Evolutionary conservation across 768 basidiomycete species (phyloP), one percentile per base, ranked within the genome.

Genomic region (Dendrothele bispora): DNA sequence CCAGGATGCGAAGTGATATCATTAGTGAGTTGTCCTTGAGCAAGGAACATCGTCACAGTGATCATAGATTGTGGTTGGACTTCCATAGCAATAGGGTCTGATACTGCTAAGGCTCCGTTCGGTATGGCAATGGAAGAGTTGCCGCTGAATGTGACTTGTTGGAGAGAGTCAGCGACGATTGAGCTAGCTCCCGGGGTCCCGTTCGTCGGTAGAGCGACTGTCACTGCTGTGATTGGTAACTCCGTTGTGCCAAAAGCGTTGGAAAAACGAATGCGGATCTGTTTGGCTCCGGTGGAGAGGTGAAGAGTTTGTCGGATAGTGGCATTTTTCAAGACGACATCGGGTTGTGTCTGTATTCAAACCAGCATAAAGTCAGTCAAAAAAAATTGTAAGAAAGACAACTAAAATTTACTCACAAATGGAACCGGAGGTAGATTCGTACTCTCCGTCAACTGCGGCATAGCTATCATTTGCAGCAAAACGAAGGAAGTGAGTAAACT

Each of bases 241-340:
- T 69, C 61, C 26, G 64, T 69, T 2, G 59, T 55, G 3, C 76
- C 76, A 48, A 80, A 80, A 12, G 64, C 69, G 55, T 80, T 80
- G 42, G 74, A 77, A 44, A 80, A 62, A 25, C 71, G 68, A 17
- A 80, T 39, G 22, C 76, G 72, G 50, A 78, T 69, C 21, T 64
- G 61, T 7, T 61, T 49, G 14, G 66, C 70, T 18, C 65, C 69
- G 41, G 72, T 55, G 6, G 74, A 68, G 49, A 72, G 66, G 47
- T 73, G 73, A 4, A 80, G 51, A 3, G 77, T 78, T 55, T 78
- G 77, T 1, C 78, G 73, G 49, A 80, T 66, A 15, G 77, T 78
- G 11, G 69, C 60, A 55, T 80, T 72, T 44, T 50, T 49, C 58
- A 78, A 78, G 28, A 77, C 72, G 22, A 51, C 46, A 17, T 51